phyloP scores from a whole-genome alignment of 305 asterid species.

The Fraxinus greggii region DNA sequence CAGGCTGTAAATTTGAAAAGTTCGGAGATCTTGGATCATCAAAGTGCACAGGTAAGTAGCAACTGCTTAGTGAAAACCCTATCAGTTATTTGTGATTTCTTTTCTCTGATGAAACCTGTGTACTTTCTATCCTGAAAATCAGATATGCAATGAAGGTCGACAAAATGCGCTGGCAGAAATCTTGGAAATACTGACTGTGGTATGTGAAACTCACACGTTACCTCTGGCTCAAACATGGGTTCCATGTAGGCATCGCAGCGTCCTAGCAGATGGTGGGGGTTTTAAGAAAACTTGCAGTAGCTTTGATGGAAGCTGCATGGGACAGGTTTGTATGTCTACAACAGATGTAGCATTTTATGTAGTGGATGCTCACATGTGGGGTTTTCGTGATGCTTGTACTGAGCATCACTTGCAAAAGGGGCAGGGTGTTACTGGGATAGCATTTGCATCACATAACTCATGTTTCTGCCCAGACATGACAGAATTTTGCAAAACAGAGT shows the following conservation, averaged over 20 bases:
- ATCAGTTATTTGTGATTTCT: no score
- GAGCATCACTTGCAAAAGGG: conserved; percentile 91
- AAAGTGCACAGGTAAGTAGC: conserved; percentile 58
- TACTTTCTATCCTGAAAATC: no score
- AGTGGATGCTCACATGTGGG: conserved; percentile 85
- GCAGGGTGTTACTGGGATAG: conserved; percentile 88
- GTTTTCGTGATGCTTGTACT: conserved; percentile 83
- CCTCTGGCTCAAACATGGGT: conserved; percentile 99
- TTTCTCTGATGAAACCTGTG: no score
- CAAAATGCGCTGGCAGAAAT: conserved; percentile 86
- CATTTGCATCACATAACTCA: conserved; percentile 55
- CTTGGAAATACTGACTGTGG: conserved; percentile 71
- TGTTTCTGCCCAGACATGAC: no score
- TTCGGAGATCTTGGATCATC: conserved; percentile 74
- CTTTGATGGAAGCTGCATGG: conserved; percentile 90
- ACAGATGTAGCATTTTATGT: conserved; percentile 77
- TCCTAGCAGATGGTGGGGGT: conserved; percentile 80
- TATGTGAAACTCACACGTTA: conserved; percentile 75
- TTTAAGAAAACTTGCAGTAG: conserved; percentile 84
- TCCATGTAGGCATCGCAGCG: conserved; percentile 77
- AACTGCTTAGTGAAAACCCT: conserved; percentile 12
- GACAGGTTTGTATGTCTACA: conserved; percentile 85
- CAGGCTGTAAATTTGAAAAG: conserved; percentile 93
- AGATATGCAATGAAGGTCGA: conserved; percentile 89
- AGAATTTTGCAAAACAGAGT: conserved; percentile 82